These are phyloP conservation scores for Syzygium malaccense DNA, from an alignment of 441 rosid species.

Conservation along the genomic window DNA sequence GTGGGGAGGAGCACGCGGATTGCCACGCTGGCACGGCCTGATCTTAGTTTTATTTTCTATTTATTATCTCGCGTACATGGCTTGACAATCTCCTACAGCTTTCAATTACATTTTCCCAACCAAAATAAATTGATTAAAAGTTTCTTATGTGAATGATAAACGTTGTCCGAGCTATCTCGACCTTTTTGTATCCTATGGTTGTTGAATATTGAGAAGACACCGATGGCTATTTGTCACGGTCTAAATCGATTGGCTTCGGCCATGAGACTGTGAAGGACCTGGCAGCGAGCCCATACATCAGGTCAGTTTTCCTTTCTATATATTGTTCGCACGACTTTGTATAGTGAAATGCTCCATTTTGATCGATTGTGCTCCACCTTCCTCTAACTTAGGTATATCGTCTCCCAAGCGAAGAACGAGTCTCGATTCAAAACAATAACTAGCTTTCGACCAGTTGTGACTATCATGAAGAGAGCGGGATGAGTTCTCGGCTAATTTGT, in stretches of 20 bases:
- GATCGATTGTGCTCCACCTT: too few species aligned
- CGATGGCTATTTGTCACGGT: too few species aligned
- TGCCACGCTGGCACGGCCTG: background rate
- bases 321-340: too few species aligned
- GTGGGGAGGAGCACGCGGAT: background rate
- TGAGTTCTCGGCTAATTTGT: background rate
- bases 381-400: background rate
- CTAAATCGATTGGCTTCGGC: too few species aligned
- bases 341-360: too few species aligned
- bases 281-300: background rate
- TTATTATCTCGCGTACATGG: background rate
- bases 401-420: accelerated
- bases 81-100: background rate
- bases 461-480: background rate
- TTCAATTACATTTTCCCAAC: background rate
- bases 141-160: background rate
- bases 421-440: background rate
- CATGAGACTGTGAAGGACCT: too few species aligned
- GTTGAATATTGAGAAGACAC: too few species aligned
- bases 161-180: background rate
- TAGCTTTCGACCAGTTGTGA: background rate
- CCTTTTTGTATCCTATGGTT: too few species aligned
- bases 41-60: background rate
- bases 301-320: background rate
- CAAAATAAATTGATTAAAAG: background rate